Conservation (phyloP, 2,329 filamentous ascomycete species). For the Aphanoascus verrucosus region DNA sequence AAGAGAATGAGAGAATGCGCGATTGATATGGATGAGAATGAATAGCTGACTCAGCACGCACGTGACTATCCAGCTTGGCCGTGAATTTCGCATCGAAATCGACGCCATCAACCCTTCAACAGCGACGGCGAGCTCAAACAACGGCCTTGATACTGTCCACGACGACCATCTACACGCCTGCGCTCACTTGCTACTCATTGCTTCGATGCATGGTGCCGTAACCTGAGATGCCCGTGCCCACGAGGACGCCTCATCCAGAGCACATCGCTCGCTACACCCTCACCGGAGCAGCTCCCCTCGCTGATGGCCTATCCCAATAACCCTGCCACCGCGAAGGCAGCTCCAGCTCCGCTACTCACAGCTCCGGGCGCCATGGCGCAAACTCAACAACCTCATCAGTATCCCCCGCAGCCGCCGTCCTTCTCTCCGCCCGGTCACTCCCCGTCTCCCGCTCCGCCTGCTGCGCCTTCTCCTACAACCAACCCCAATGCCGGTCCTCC, state of each 20-base stretch:
- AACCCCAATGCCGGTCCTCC: conserved; percentile 43
- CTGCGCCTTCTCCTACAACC: conserved; percentile 38
- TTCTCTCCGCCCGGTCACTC: conserved; percentile 55
- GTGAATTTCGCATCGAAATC: neutral
- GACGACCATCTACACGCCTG: neutral
- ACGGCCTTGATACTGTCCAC: neutral
- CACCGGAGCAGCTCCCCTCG: conserved; percentile 1
- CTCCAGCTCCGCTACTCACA: neutral
- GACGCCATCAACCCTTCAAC: neutral
- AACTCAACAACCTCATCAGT: conserved; percentile 45
- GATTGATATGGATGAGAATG: neutral
- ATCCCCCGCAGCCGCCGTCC: conserved; percentile 42
- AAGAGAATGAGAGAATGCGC: neutral
- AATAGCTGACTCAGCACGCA: neutral
- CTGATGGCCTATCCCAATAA: conserved; percentile 4
- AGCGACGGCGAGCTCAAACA: neutral
- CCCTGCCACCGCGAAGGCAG: conserved; percentile 13
- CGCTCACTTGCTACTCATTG: neutral
- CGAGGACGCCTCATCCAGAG: conserved; percentile 22
- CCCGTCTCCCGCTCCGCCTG: conserved; percentile 46
- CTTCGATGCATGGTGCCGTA: neutral
- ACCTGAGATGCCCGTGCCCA: conserved; percentile 11
- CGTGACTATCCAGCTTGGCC: no score
- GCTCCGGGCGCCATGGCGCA: conserved; percentile 45
- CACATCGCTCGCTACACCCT: conserved; percentile 29